phyloP scores from a whole-genome alignment of 2,329 filamentous ascomycete species.

The Fusarium decemcellulare region DNA sequence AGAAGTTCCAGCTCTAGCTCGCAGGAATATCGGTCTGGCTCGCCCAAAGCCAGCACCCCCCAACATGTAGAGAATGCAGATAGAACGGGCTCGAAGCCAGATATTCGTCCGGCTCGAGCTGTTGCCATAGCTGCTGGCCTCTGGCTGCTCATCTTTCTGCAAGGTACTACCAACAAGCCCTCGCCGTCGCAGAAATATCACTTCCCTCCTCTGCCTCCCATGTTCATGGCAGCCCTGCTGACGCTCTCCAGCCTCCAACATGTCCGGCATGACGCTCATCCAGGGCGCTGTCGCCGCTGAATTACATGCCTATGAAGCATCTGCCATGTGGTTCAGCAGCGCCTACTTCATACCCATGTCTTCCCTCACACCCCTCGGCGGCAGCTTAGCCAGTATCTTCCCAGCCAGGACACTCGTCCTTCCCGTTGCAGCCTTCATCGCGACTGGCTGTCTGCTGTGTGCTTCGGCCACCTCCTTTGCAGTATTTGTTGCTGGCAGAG shows the following conservation, averaged over 20 bases:
- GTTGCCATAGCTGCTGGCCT: conserved; percentile 59
- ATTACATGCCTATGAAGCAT: conserved; percentile 79
- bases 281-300: conserved; percentile 84
- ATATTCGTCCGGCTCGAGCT: conserved; percentile 52
- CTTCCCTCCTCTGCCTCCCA: neutral
- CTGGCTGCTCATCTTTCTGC: conserved; percentile 48
- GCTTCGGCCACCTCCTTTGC: conserved; percentile 71
- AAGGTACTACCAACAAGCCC: conserved; percentile 34
- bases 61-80: conserved; percentile 13
- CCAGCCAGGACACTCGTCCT: conserved; percentile 76
- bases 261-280: conserved; percentile 85
- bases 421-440: conserved; percentile 69
- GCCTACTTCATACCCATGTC: conserved; percentile 77
- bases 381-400: conserved; percentile 82
- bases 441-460: conserved; percentile 75
- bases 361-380: conserved; percentile 76
- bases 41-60: conserved; percentile 13
- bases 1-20: conserved; percentile 19
- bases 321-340: conserved; percentile 86
- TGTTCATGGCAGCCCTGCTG: neutral
- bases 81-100: conserved; percentile 26
- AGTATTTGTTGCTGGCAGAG: conserved; percentile 78
- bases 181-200: neutral
- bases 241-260: conserved; percentile 70
- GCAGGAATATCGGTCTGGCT: neutral